Evolutionary conservation across 2,329 filamentous ascomycete species (phyloP), one percentile per base, ranked within the genome.

Genomic region (Pseudogymnoascus sp.): DNA sequence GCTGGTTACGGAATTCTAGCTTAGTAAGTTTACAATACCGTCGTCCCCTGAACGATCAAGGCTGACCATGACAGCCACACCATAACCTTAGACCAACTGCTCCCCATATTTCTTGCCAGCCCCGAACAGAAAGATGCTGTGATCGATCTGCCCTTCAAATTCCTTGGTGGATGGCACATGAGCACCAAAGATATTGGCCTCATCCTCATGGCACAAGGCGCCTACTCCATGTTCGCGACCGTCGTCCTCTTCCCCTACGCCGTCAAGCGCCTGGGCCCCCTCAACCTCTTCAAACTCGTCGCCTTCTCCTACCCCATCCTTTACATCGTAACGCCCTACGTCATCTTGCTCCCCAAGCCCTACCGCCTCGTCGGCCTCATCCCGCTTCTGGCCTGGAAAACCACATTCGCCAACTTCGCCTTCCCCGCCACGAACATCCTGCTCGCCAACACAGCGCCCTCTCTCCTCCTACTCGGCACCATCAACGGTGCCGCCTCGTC

Each of bases 401-500:
- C 96, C 73, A 96, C 91, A 0, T 92, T 95, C 70, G 87, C 93
- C 69, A 93, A 91, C 53, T 87, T 97, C 76, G 89, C 93, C 0
- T 98, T 96, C 75, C 95, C 95, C 10, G 90, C 89, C 70, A 92
- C 93, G 68, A 89, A 89, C 10, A 96, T 98, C 64, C 85, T 99
- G 63, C 83, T 96, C 31, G 90, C 91, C 65, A 96, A 98, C 75
- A 89, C 91, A 14, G 90, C 93, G 0, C 91, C 92, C 0, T 93
- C 89, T 6, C 89, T 89, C 63, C 84, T 90, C 60, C 89, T 96
- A 1, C 85, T 98, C 1, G 95, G 95, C 2, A 93, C 90, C 0
- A 89, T 99, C 75, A 98, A 98, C 70, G 95, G 95, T 16, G 88
- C 93, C 11, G 93, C 93, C 0, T 92, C 92, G 31, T 96, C 93